phyloP scores from a whole-genome alignment of 2,329 filamentous ascomycete species.

The Samsoniella hepiali region DNA sequence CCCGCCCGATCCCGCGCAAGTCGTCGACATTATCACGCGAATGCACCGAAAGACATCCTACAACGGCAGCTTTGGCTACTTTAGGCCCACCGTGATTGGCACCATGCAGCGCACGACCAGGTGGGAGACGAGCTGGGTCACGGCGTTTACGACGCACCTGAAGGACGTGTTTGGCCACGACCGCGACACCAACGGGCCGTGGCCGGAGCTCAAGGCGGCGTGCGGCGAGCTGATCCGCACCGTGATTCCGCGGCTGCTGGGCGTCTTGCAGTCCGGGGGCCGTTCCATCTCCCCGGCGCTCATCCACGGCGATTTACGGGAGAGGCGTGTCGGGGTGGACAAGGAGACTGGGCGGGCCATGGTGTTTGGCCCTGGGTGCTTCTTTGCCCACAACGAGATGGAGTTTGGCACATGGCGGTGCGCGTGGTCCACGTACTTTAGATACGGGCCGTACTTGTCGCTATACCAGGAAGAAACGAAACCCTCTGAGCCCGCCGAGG shows the following conservation, averaged over 20 bases:
- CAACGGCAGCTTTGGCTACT: conserved; percentile 35
- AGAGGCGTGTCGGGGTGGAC: conserved; percentile 31
- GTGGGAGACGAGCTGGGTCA: conserved; percentile 37
- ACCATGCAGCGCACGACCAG: conserved; percentile 26
- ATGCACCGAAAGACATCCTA: conserved; percentile 31
- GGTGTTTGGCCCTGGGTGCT: conserved; percentile 32
- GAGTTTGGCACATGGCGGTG: conserved; percentile 29
- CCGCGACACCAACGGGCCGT: conserved; percentile 17
- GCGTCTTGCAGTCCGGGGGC: conserved; percentile 29
- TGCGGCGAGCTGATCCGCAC: conserved; percentile 24
- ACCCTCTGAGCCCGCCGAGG: conserved; percentile 25
- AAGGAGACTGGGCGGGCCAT: conserved; percentile 28
- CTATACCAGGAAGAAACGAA: conserved; percentile 22
- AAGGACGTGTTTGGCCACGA: conserved; percentile 12
- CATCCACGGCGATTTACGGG: conserved; percentile 35
- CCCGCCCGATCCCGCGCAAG: conserved; percentile 1
- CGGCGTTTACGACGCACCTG: conserved; percentile 28
- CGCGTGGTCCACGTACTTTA: conserved; percentile 22
- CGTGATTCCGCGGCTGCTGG: conserved; percentile 31
- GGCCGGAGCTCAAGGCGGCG: conserved; percentile 25
- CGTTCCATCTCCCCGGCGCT: conserved; percentile 31
- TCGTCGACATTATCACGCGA: neutral
- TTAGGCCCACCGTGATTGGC: conserved; percentile 30
- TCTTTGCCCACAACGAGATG: conserved; percentile 34
- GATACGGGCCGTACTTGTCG: conserved; percentile 20